phyloP scores from a whole-genome alignment of 2,329 filamentous ascomycete species.

The Trichoderma endophyticum region DNA sequence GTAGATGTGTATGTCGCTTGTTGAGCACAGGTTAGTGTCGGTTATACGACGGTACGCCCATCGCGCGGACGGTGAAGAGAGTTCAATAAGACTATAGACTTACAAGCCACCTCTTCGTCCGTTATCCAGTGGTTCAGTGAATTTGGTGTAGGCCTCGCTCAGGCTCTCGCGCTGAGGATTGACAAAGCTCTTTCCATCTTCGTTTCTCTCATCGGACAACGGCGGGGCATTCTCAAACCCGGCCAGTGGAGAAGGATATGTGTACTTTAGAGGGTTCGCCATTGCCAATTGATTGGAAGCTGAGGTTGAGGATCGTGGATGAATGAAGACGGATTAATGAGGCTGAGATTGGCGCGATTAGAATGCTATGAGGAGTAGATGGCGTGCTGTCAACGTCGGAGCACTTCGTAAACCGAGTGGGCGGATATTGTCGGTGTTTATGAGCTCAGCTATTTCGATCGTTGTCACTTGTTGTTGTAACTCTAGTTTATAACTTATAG shows the following conservation, averaged over 20 bases:
- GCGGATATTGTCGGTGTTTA: conserved; percentile 6
- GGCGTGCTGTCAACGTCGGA: background rate
- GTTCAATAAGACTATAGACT: conserved; percentile 27
- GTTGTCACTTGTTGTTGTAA: background rate
- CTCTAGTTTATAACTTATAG: background rate
- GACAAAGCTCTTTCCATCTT: conserved; percentile 73
- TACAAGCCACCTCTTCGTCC: conserved; percentile 68
- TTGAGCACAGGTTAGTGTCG: background rate
- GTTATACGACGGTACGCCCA: background rate
- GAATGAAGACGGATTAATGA: background rate
- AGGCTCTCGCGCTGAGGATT: conserved; percentile 61
- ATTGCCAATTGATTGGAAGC: background rate
- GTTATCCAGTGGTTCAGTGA: conserved; percentile 65
- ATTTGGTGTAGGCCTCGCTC: conserved; percentile 68
- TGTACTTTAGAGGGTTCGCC: conserved; percentile 15
- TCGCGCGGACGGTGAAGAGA: background rate
- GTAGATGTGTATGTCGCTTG: conserved; percentile 79
- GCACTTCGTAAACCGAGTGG: background rate
- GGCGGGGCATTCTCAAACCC: conserved; percentile 57
- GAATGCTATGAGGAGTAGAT: background rate
- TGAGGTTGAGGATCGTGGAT: background rate
- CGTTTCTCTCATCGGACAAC: conserved; percentile 55
- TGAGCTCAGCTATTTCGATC: background rate
- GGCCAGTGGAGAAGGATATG: conserved; percentile 33
- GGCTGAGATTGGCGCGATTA: background rate